These are phyloP conservation scores for Pneumocystis carinii DNA, from an alignment of 1,139 yeast genomes.

Conservation along the genomic window DNA sequence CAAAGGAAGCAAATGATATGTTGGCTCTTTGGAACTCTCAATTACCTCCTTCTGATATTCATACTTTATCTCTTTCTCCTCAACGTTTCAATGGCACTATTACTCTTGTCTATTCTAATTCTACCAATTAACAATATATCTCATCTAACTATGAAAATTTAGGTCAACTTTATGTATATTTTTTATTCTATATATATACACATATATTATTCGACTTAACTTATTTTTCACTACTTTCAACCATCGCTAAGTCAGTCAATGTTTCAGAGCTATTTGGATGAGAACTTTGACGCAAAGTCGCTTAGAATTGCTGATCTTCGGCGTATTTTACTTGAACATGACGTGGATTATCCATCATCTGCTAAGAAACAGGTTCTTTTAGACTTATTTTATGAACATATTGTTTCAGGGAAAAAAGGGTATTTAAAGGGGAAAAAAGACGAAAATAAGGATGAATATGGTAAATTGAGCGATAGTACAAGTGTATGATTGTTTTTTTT, in stretches of 20 bases:
- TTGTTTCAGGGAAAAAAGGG: slow-evolving; percentile 29
- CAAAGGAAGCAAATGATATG: slow-evolving; percentile 37
- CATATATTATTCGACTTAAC: background rate
- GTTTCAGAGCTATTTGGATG: slow-evolving; percentile 7
- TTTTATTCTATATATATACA: background rate
- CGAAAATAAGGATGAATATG: background rate
- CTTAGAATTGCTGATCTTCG: slow-evolving; percentile 53
- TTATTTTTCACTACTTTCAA: background rate
- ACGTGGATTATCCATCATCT: slow-evolving; percentile 41
- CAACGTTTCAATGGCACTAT: background rate
- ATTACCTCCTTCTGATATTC: background rate
- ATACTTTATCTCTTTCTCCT: background rate
- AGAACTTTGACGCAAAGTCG: slow-evolving; percentile 48
- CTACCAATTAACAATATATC: background rate
- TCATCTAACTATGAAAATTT: too few relatives aligned
- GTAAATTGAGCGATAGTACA: background rate
- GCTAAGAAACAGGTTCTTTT: slow-evolving; percentile 52
- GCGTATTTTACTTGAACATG: slow-evolving; percentile 42
- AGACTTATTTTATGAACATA: slow-evolving; percentile 35
- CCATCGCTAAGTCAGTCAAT: background rate
- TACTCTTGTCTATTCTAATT: background rate
- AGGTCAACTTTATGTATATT: background rate
- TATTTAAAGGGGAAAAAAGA: slow-evolving; percentile 19
- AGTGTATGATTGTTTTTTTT: background rate
- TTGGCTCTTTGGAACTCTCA: slow-evolving; percentile 16